Percentiles rank a stretch among this genome's conserved stretches.
Evolutionary conservation across 2,329 filamentous ascomycete genomes (phyloP).

Genomic region (Trichophyton benhamiae): DNA sequence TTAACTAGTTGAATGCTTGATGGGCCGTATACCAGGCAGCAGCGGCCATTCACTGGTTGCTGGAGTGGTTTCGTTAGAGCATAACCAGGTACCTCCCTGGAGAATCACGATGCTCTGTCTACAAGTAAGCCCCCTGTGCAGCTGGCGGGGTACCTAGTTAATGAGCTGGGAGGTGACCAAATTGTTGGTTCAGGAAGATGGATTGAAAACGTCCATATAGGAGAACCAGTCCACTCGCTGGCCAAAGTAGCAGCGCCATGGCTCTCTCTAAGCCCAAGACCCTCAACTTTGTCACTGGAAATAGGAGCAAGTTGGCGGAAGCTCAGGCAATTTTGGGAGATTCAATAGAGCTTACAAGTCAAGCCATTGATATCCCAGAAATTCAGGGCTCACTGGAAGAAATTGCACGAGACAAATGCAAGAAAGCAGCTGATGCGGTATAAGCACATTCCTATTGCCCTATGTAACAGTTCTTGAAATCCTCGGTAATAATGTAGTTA

Average conservation of each 20-base stretch:
- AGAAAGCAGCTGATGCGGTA: conserved; percentile 65
- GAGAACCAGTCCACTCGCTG: not conserved
- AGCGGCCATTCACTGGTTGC: not conserved
- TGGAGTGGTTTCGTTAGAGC: not conserved
- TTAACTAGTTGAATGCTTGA: not conserved
- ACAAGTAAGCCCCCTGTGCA: no score
- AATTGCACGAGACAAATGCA: conserved; percentile 78
- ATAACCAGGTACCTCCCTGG: no score
- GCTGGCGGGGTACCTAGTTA: no score
- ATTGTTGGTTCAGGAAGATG: no score
- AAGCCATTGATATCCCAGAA: conserved; percentile 70
- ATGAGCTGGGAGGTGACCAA: no score
- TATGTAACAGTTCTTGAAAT: not conserved
- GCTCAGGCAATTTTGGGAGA: conserved; percentile 74
- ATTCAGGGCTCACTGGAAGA: conserved; percentile 88
- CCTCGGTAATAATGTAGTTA: not conserved
- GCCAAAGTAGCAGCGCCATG: not conserved
- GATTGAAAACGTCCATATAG: no score
- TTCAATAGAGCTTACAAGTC: conserved; percentile 57
- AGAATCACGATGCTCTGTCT: no score
- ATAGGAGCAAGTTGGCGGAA: conserved; percentile 84
- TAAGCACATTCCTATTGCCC: conserved; percentile 16
- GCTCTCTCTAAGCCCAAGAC: not conserved
- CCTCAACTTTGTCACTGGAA: conserved; percentile 91
- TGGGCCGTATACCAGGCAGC: not conserved